Conservation (phyloP, 106 monocot genomes). For the Dioscorea alata region DNA sequence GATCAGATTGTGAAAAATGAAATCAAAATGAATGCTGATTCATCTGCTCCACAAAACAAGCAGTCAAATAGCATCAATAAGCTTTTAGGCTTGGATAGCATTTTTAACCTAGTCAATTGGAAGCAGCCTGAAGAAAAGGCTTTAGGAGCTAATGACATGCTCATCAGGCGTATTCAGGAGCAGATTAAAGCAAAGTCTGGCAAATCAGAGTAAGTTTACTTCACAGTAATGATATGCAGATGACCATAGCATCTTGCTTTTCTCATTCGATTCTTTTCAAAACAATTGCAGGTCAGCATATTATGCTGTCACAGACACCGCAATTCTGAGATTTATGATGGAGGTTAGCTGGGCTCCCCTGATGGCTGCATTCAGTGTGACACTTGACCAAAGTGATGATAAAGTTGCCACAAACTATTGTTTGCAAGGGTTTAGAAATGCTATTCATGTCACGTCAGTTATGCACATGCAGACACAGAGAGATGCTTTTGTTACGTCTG, state of each 20-base stretch:
- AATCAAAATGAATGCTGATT: slow-evolving; percentile 95
- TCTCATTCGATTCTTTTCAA: too few species aligned
- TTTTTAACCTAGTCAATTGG: slow-evolving; percentile 84
- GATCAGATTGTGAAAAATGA: slow-evolving; percentile 93
- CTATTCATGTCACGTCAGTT: slow-evolving; percentile 93
- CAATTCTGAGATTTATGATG: slow-evolving; percentile 88
- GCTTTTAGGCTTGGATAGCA: slow-evolving; percentile 83
- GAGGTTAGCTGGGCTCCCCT: slow-evolving; percentile 98
- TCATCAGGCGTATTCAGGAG: slow-evolving; percentile 91
- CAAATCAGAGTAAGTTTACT: slow-evolving; percentile 78
- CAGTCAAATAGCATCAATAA: slow-evolving; percentile 80
- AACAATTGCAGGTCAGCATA: slow-evolving; percentile 54
- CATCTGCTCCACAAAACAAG: slow-evolving; percentile 59
- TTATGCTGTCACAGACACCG: slow-evolving; percentile 69
- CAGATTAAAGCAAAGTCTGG: slow-evolving; percentile 90
- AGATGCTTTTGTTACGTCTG: slow-evolving; percentile 99
- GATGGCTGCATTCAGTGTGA: slow-evolving; percentile 99
- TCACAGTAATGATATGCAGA: not conserved
- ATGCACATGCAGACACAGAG: slow-evolving; percentile 97
- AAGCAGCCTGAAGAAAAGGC: slow-evolving; percentile 84
- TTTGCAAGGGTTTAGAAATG: slow-evolving; percentile 77
- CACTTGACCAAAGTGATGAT: slow-evolving; percentile 90
- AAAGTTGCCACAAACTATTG: slow-evolving; percentile 65
- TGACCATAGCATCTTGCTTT: too few species aligned
- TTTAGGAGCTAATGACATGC: slow-evolving; percentile 80